Percentiles rank a stretch among this genome's conserved stretches.
These are phyloP conservation scores for Starmerella gropengiesseri DNA, from an alignment of 805 yeast genomes.

Conservation along the genomic window DNA sequence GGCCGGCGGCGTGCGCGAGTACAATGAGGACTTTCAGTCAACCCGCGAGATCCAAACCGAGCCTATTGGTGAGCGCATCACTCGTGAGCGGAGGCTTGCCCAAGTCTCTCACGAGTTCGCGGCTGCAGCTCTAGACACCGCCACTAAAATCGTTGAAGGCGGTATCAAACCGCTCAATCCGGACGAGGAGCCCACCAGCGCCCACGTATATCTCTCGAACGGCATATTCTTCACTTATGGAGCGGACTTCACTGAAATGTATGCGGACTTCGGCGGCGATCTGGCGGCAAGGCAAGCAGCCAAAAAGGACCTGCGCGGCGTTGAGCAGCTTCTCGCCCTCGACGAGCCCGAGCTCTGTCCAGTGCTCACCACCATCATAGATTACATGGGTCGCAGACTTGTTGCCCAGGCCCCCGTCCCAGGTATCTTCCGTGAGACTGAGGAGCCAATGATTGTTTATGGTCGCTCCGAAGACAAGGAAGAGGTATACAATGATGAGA, in stretches of 20 bases:
- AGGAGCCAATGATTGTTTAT: slow-evolving; percentile 47
- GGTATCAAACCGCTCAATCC: slow-evolving; percentile 72
- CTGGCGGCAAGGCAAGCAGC: slow-evolving; percentile 77
- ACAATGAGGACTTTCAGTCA: slow-evolving; percentile 86
- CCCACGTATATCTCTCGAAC: slow-evolving; percentile 62
- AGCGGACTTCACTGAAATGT: slow-evolving; percentile 56
- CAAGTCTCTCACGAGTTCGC: slow-evolving; percentile 69
- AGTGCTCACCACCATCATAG: slow-evolving; percentile 75
- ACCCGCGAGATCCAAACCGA: slow-evolving; percentile 57
- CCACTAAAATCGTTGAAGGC: slow-evolving; percentile 62
- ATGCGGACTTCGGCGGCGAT: slow-evolving; percentile 60
- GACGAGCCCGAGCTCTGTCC: slow-evolving; percentile 56
- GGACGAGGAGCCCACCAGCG: slow-evolving; percentile 43
- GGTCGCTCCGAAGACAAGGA: slow-evolving; percentile 59
- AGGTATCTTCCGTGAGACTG: slow-evolving; percentile 53
- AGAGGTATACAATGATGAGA: slow-evolving; percentile 39
- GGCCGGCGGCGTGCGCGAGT: slow-evolving; percentile 44
- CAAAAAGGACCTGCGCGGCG: slow-evolving; percentile 65
- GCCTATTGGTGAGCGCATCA: slow-evolving; percentile 52
- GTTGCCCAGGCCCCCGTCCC: slow-evolving; percentile 95
- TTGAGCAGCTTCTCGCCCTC: slow-evolving; percentile 54
- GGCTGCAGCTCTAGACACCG: slow-evolving; percentile 64
- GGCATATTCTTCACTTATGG: slow-evolving; percentile 82
- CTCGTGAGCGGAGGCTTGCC: slow-evolving; percentile 64
- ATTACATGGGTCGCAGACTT: slow-evolving; percentile 78